phyloP scores from a whole-genome alignment of 208 protist species.

The Leishmania aethiopica region DNA sequence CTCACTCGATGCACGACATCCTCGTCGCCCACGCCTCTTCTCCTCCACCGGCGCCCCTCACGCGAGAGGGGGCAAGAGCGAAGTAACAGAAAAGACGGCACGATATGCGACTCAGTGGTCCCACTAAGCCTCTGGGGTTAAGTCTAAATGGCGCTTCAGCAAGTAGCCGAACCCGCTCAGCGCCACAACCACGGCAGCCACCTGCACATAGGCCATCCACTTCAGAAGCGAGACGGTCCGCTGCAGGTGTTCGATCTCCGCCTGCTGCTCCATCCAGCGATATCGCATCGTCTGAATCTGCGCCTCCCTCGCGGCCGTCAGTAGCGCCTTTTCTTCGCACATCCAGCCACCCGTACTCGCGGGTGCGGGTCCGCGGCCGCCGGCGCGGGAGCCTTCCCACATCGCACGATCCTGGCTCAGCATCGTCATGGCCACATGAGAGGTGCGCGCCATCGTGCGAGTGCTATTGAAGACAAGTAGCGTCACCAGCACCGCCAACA shows the following conservation, averaged over 20 bases:
- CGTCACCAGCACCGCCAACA: constrained; percentile 64
- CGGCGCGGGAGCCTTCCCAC: constrained; percentile 4
- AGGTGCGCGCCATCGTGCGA: constrained; percentile 37
- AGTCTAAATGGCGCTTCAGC: constrained; percentile 8
- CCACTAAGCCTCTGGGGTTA: not conserved
- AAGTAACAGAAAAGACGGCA: not conserved
- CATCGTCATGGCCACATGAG: constrained; percentile 35
- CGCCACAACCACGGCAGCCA: constrained; percentile 34
- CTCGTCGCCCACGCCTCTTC: not conserved
- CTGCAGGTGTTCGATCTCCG: constrained; percentile 52
- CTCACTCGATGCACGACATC: not conserved
- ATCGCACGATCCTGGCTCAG: constrained; percentile 20
- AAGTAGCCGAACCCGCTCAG: constrained; percentile 28
- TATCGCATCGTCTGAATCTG: constrained; percentile 80
- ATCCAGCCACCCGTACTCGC: constrained; percentile 15
- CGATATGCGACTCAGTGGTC: not conserved
- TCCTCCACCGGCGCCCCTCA: not conserved
- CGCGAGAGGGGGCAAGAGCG: not conserved
- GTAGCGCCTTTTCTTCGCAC: constrained; percentile 65
- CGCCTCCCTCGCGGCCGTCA: constrained; percentile 63
- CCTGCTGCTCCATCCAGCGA: constrained; percentile 79
- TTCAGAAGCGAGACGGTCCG: constrained; percentile 48
- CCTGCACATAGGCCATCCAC: constrained; percentile 50
- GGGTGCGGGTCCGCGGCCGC: not conserved
- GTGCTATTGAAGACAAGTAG: constrained; percentile 58